These are phyloP conservation scores for Lathyrus aphaca DNA, from an alignment of 306 rosid genomes.

Conservation along the genomic window DNA sequence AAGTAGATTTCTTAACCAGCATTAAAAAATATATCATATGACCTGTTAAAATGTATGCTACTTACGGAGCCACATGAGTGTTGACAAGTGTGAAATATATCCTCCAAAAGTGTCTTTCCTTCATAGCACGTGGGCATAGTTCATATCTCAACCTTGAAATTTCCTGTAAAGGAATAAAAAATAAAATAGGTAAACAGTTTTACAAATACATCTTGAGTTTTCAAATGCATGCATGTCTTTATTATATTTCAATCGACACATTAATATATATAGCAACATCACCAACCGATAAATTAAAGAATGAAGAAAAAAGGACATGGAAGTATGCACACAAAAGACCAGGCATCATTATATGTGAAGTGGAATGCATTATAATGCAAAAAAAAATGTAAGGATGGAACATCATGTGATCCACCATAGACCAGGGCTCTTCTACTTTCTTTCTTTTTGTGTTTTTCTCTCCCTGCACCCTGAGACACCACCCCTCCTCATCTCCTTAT, in stretches of 20 bases:
- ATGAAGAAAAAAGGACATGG: neutral
- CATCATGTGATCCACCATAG: neutral
- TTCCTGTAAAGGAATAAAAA: constrained; percentile 63
- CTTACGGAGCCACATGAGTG: constrained; percentile 98
- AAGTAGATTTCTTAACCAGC: constrained; percentile 1
- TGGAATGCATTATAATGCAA: constrained; percentile 24
- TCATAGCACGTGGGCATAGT: constrained; percentile 85
- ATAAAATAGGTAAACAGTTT: constrained; percentile 9
- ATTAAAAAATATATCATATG: constrained; percentile 17
- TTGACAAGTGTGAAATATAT: constrained; percentile 91
- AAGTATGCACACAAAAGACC: constrained; percentile 14
- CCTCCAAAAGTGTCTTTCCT: constrained; percentile 87
- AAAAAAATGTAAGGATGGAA: neutral
- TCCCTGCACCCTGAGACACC: neutral
- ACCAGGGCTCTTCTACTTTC: neutral
- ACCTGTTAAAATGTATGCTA: constrained; percentile 38
- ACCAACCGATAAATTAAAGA: constrained; percentile 7
- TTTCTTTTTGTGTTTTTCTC: neutral
- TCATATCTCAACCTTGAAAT: constrained; percentile 96
- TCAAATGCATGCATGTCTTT: constrained; percentile 1
- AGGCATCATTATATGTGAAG: constrained; percentile 25
- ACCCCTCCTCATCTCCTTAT: neutral
- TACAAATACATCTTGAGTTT: constrained; percentile 22
- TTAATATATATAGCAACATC: neutral
- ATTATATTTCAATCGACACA: neutral